phyloP scores from a whole-genome alignment of 1,139 yeast species.

The Protomyces arabidopsidicola region DNA sequence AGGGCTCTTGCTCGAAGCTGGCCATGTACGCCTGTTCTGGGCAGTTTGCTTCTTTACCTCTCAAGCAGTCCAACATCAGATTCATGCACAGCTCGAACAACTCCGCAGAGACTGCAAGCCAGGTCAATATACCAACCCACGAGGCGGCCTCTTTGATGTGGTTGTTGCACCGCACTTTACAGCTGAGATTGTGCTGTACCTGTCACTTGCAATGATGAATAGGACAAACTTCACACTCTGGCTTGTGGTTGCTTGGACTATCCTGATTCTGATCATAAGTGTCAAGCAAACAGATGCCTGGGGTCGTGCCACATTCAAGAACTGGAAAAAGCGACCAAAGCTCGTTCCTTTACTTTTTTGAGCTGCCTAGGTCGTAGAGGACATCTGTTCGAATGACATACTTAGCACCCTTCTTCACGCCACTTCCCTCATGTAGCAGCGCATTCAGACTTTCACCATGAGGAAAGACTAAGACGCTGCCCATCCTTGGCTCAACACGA shows the following conservation, averaged over 20 bases:
- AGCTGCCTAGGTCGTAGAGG: conserved; percentile 3
- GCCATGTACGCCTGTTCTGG: conserved; percentile 27
- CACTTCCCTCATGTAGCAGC: conserved; percentile 24
- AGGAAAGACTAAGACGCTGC: conserved; percentile 24
- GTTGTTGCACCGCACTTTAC: conserved; percentile 76
- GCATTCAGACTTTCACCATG: conserved; percentile 23
- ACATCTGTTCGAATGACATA: conserved; percentile 26
- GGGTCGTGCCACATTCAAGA: conserved; percentile 19
- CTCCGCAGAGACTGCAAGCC: conserved; percentile 37
- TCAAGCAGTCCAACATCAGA: conserved; percentile 53
- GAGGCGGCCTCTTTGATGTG: conserved; percentile 48
- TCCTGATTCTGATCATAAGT: conserved; percentile 12
- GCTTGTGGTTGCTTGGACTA: conserved; percentile 23
- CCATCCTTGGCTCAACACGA: conserved; percentile 22
- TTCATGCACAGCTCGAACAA: conserved; percentile 58
- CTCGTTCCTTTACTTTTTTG: conserved; percentile 19
- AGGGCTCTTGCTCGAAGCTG: conserved; percentile 33
- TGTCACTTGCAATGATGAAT: conserved; percentile 38
- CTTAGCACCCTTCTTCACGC: conserved; percentile 20
- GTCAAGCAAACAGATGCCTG: conserved; percentile 18
- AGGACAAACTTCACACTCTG: conserved; percentile 7
- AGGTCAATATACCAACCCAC: conserved; percentile 64
- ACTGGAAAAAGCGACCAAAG: conserved; percentile 21
- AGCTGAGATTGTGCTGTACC: conserved; percentile 66
- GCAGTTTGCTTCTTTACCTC: conserved; percentile 43